Base-by-base conservation (phyloP, 768 basidiomycete genomes). In the Brasilioporus rufonigricans region DNA sequence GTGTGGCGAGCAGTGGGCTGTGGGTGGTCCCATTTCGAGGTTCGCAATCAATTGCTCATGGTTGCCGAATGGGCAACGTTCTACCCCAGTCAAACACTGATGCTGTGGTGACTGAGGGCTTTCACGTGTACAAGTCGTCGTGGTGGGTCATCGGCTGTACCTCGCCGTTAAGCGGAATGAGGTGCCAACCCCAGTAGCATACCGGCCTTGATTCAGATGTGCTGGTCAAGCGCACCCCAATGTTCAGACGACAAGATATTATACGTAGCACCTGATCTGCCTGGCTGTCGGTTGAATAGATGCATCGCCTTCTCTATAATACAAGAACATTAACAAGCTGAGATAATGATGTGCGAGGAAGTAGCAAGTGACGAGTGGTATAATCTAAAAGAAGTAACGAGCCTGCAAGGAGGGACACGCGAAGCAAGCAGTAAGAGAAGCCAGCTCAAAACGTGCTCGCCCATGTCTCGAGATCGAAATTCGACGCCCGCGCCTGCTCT, bases 381-480 rank as follows among this genome's bases (percentile, higher is more conserved):
- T 69, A 55, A 61, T 59, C 51, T 56, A 56, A 52, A 44, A 55
- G 44, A 57, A 50, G 44, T 46, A 58, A 51, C 46, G n/a, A 60
- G 47, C 50, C 41, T 10, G 40, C 9, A 5, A 23, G 55, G 21
- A 50, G 29, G 48, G 24, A 55, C 29, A 49, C 43, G 56, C 43
- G 41, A 58, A 31, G 39, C 19, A 56, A 58, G 52, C 50, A 56
- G 44, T 48, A 16, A 19, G 58, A 61, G 59, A 53, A 62, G 46
- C 57, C 55, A 53, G 59, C 59, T 76, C 71, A 90, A 66, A 89
- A 84, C 32, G 86, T 88, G 70, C 76, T 86, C 24, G 91, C 89
- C 87, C 90, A 93, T 46, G 80, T 83, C 69, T 88, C 85, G 51
- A 93, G 76, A 69, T 93, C 88, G 48, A 91, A 77, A 24, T 75